Percentiles rank a stretch among this genome's conserved stretches.
phyloP scores from a whole-genome alignment of 176 grass and related monocot species.

The Aegilops bicornis region DNA sequence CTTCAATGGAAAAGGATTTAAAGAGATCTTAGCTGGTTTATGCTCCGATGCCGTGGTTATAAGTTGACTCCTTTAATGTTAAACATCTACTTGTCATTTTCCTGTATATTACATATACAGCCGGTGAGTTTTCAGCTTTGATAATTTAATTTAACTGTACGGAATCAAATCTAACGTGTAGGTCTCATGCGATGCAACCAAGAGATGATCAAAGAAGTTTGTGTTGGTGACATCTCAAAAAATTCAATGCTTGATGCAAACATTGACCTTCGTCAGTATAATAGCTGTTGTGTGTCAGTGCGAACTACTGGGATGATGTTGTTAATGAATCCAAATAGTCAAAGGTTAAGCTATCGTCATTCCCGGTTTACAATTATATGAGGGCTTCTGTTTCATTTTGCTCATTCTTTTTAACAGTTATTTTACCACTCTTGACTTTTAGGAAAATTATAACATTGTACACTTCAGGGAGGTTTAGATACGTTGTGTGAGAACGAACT shows the following conservation, averaged over 20 bases:
- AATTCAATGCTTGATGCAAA: constrained; percentile 50
- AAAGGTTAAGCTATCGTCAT: constrained; percentile 33
- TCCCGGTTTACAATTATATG: constrained; percentile 39
- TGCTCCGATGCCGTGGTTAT: constrained; percentile 17
- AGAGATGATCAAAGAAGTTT: constrained; percentile 11
- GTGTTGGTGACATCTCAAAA: constrained; percentile 27
- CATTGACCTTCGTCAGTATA: constrained; percentile 54
- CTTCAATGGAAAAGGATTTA: constrained; percentile 36
- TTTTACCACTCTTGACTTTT: not conserved
- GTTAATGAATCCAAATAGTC: constrained; percentile 8
- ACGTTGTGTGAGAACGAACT: not conserved
- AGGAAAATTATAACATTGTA: not conserved
- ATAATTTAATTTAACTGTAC: constrained; percentile 15
- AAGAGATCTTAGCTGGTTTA: constrained; percentile 37
- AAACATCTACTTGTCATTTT: constrained; percentile 31
- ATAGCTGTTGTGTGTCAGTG: constrained; percentile 33
- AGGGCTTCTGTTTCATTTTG: constrained; percentile 29
- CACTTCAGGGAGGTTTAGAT: constrained; percentile 15
- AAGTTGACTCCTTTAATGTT: constrained; percentile 48
- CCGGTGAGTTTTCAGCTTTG: constrained; percentile 20
- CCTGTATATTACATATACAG: constrained; percentile 31
- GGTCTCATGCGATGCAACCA: constrained; percentile 16
- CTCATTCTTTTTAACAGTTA: not conserved
- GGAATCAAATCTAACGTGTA: constrained; percentile 43
- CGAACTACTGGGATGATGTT: constrained; percentile 24